Evolutionary conservation across 805 yeast species (phyloP), one percentile per base, ranked within the genome.

Genomic region (Lachancea lanzarotensis): DNA sequence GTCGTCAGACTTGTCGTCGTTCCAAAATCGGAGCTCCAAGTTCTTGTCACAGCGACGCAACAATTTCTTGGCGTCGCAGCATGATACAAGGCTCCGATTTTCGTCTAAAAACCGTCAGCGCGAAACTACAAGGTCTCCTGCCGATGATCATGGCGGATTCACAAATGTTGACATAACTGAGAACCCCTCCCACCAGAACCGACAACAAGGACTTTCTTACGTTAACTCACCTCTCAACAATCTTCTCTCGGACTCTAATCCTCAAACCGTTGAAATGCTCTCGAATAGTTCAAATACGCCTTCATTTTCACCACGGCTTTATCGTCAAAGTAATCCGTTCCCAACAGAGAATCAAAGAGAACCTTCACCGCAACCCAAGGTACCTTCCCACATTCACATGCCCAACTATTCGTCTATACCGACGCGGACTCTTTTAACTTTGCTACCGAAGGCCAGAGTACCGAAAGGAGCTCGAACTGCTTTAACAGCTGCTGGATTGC

Each of bases 391-490:
- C 25, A 58, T 61, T 15, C 52, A 59, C 29, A 46, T 59, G 48
- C 65, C 66, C 2, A 63, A 62, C 45, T 60, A 56, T 42, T 52
- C 66, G 25, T 45, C 49, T 30, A 45, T 59, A 36, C 64, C 65
- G 17, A 63, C 69, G 4, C 43, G 65, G 31, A 62, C 71, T 29
- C 56, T 72, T 17, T 53, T 73, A 3, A 61, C 74, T 1, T 60
- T 66, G 35, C 55, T 80, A 27, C 88, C 89, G 13, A 74, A 75
- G 51, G 78, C 81, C 13, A 74, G 76, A 0, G 86, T 84, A 3
- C 93, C 93, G 1, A 79, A 79, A 5, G 87, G 88, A 10, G 91
- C 90, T 2, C 75, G 78, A 50, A 64, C 71, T 17, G 75, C 88
- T 1, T 61, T 84, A 37, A 73, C 73, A 6, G 75, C 78, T 6